phyloP scores from a whole-genome alignment of 768 basidiomycete genomes.

The Lentinus tigrinus region DNA sequence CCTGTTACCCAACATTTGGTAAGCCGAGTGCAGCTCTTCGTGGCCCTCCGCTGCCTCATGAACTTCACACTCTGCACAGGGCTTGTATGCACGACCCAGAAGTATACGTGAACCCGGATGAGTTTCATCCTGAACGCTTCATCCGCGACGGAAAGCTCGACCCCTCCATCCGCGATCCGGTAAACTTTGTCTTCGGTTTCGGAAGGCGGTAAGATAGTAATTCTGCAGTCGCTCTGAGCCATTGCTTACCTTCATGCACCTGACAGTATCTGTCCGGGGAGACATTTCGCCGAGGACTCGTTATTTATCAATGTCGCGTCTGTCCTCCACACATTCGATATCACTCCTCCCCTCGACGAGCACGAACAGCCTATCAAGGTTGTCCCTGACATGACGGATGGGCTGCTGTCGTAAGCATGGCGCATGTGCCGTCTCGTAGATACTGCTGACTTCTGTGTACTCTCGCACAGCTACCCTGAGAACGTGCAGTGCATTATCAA shows the following conservation, averaged over 20 bases:
- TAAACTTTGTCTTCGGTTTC: constrained; percentile 6
- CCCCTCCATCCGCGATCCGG: constrained; percentile 1
- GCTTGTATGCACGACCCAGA: constrained; percentile 7
- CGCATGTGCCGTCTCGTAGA: no score
- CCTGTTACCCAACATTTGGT: constrained; percentile 9
- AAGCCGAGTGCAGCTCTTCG: not conserved
- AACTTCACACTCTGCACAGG: not conserved
- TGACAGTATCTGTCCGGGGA: constrained; percentile 3
- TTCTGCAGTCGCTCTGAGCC: no score
- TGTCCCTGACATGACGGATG: not conserved
- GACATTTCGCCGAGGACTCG: not conserved
- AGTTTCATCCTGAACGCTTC: constrained; percentile 10
- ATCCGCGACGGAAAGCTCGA: constrained; percentile 4
- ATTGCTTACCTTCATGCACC: no score
- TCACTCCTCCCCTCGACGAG: constrained; percentile 6
- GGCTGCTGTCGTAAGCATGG: no score
- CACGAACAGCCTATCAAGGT: constrained; percentile 1
- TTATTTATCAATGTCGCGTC: constrained; percentile 15
- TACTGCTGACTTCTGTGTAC: no score
- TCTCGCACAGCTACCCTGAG: no score
- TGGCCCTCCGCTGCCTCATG: no score
- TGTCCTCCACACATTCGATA: constrained; percentile 14
- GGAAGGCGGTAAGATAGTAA: constrained; percentile 1
- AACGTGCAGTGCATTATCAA: no score
- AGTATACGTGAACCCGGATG: constrained; percentile 2